Percentiles rank a stretch among this genome's conserved stretches.
Evolutionary conservation across 371 early-diverging fungal genomes (phyloP).

Genomic region (Circinella minor): DNA sequence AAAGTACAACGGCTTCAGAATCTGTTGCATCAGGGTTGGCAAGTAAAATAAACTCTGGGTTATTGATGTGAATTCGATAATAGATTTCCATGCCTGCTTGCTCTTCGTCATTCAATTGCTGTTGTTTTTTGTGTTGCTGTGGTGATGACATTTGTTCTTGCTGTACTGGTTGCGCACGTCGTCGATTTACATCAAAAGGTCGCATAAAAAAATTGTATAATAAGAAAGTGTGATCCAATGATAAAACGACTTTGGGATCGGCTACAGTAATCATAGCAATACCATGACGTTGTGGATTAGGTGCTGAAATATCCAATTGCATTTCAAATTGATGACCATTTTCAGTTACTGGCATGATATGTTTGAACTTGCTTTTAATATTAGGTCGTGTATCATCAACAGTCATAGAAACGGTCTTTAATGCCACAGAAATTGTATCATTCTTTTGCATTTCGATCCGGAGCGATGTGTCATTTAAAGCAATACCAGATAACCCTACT

Average conservation of each 20-base stretch:
- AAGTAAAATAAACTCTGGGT: conserved; percentile 88
- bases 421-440: conserved; percentile 69
- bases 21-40: conserved; percentile 73
- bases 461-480: conserved; percentile 57
- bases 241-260: conserved; percentile 83
- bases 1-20: conserved; percentile 90
- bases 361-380: conserved; percentile 80
- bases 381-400: conserved; percentile 84
- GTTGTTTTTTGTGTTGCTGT: conserved; percentile 10
- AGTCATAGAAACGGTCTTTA: conserved; percentile 72
- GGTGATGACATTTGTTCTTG: background rate
- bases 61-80: conserved; percentile 80
- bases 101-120: conserved; percentile 8
- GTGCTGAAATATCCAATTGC: conserved; percentile 44
- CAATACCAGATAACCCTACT: conserved; percentile 39
- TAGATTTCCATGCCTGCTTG: conserved; percentile 40
- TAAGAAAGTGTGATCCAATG: conserved; percentile 83
- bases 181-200: conserved; percentile 43
- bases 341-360: conserved; percentile 72
- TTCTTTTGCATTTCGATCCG: conserved; percentile 66
- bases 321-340: conserved; percentile 48
- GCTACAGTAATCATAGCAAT: conserved; percentile 77
- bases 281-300: conserved; percentile 45
- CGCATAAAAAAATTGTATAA: conserved; percentile 72
- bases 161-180: background rate